phyloP scores from a whole-genome alignment of 768 basidiomycete genomes.

The Suillus paluster region DNA sequence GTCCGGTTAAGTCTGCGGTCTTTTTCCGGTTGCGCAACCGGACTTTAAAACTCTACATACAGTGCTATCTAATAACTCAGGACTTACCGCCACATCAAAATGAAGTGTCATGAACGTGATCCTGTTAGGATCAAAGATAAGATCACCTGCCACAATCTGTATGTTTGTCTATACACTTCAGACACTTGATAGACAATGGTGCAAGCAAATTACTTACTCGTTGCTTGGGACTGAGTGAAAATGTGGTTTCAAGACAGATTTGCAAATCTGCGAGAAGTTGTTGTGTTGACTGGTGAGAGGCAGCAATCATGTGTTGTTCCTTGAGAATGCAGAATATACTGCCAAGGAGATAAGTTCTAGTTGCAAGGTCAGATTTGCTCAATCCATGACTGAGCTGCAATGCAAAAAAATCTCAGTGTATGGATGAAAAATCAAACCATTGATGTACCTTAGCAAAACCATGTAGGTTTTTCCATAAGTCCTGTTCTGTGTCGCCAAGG shows the following conservation, averaged over 20 bases:
- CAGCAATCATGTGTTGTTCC: too few species aligned
- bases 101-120: constrained; percentile 4
- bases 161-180: not conserved
- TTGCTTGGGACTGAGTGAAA: not conserved
- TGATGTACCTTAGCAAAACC: not conserved
- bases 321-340: too few species aligned
- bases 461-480: not conserved
- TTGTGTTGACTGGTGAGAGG: not conserved
- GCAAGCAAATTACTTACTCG: not conserved
- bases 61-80: not conserved
- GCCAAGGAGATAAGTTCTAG: too few species aligned
- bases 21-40: too few species aligned
- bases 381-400: not conserved
- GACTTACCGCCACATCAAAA: constrained; percentile 4
- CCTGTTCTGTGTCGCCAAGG: not conserved
- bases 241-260: not conserved
- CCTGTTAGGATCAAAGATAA: not conserved
- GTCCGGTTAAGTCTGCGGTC: too few species aligned
- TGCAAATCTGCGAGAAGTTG: not conserved
- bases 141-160: not conserved
- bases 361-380: too few species aligned
- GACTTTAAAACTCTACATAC: too few species aligned
- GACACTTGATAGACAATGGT: not conserved
- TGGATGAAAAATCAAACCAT: too few species aligned
- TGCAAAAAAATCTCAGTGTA: too few species aligned